Percentiles rank a stretch among this genome's conserved stretches.
Conservation (phyloP, 805 yeast species). For the Spathaspora sp. region DNA sequence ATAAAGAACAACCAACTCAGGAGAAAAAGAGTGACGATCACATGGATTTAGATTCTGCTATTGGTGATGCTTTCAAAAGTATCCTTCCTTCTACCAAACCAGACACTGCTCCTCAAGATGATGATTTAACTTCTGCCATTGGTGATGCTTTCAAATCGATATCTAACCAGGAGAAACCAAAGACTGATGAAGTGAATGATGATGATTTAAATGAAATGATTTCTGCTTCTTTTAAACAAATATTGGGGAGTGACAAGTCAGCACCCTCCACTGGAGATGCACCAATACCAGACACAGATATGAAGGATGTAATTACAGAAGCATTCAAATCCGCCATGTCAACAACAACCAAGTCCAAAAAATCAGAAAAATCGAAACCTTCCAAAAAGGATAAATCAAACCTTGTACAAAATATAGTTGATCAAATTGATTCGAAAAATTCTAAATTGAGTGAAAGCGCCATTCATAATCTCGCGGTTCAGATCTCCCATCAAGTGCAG, state of each 20-base stretch:
- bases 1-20: background rate
- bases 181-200: conserved; percentile 10
- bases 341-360: background rate
- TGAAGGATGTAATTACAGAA: conserved; percentile 27
- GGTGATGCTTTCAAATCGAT: conserved; percentile 33
- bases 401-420: conserved; percentile 25
- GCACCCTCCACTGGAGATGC: background rate
- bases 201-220: conserved; percentile 17
- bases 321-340: conserved; percentile 22
- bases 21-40: conserved; percentile 1
- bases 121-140: conserved; percentile 29
- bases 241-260: background rate
- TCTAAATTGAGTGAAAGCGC: conserved; percentile 17
- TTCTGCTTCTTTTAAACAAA: conserved; percentile 17
- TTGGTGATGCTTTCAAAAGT: conserved; percentile 18
- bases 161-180: background rate
- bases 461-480: conserved; percentile 25
- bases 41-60: conserved; percentile 13
- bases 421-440: conserved; percentile 16
- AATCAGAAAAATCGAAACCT: conserved; percentile 1
- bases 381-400: conserved; percentile 14
- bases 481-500: conserved; percentile 28
- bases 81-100: conserved; percentile 9
- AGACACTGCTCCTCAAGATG: conserved; percentile 3
- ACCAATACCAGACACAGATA: conserved; percentile 10